phyloP scores from a whole-genome alignment of 1,139 yeast genomes.

The Ashbya aceris region DNA sequence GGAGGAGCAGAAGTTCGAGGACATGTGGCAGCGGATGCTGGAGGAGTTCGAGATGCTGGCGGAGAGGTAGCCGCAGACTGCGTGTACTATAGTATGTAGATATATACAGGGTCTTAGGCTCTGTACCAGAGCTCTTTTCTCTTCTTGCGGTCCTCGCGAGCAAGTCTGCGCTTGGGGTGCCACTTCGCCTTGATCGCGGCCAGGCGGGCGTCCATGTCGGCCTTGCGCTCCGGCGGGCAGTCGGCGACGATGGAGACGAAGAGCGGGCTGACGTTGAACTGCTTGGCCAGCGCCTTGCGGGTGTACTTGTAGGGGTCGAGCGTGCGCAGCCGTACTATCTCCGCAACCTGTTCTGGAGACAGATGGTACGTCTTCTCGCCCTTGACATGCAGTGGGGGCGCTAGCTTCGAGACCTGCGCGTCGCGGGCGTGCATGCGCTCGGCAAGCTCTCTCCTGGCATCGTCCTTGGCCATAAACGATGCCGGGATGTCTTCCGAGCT shows the following conservation, averaged over 20 bases:
- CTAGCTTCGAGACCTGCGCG: conserved; percentile 15
- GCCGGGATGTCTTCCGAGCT: conserved; percentile 29
- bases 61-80: conserved; percentile 11
- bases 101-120: conserved; percentile 33
- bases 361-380: conserved; percentile 47
- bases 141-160: conserved; percentile 46
- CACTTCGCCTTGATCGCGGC: conserved; percentile 38
- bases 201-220: conserved; percentile 39
- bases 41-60: conserved; percentile 24
- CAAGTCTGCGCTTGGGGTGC: conserved; percentile 38
- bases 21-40: conserved; percentile 20
- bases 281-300: conserved; percentile 54
- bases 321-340: conserved; percentile 53
- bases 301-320: conserved; percentile 60
- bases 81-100: background rate
- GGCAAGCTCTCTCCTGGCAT: conserved; percentile 19
- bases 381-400: conserved; percentile 22
- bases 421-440: conserved; percentile 12
- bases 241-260: conserved; percentile 47
- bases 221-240: conserved; percentile 33
- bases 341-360: conserved; percentile 48
- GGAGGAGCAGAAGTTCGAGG: conserved; percentile 17
- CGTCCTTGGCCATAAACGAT: conserved; percentile 25
- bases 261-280: conserved; percentile 48
- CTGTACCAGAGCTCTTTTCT: conserved; percentile 56